phyloP scores from a whole-genome alignment of 371 early-diverging fungal species.

The Basidiobolus heterosporus region DNA sequence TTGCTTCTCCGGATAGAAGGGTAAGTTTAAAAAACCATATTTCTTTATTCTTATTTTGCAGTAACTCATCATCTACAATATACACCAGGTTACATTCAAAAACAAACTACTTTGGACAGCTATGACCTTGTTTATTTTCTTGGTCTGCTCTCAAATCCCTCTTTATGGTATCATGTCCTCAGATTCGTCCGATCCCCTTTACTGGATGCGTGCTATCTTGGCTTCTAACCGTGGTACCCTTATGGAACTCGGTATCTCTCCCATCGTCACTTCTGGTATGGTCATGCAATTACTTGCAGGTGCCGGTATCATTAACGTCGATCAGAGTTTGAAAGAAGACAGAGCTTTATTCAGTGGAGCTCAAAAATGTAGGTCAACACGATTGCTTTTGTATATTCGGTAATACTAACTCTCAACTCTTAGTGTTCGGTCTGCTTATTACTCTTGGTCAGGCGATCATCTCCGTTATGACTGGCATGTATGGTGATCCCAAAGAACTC shows the following conservation, averaged over 20 bases:
- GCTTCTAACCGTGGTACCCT: conserved; percentile 99
- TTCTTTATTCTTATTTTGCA: background rate
- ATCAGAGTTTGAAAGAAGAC: conserved; percentile 96
- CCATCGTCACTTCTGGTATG: conserved; percentile 98
- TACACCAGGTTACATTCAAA: conserved; percentile 79
- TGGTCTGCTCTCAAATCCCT: conserved; percentile 99
- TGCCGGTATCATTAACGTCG: conserved; percentile 93
- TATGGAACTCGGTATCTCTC: conserved; percentile 99
- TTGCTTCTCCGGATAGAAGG: conserved; percentile 90
- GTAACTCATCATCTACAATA: background rate
- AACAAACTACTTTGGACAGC: conserved; percentile 98
- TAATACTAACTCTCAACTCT: background rate
- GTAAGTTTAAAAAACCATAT: conserved; percentile 20
- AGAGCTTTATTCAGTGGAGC: conserved; percentile 95
- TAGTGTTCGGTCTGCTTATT: conserved; percentile 79
- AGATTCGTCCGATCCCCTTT: conserved; percentile 94
- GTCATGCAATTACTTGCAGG: conserved; percentile 97
- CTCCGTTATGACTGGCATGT: conserved; percentile 95
- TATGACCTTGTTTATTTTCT: conserved; percentile 92
- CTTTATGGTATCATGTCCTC: conserved; percentile 98
- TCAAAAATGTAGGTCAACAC: conserved; percentile 73
- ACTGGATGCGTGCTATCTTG: conserved; percentile 98
- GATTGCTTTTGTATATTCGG: conserved; percentile 5
- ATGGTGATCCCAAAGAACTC: conserved; percentile 88
- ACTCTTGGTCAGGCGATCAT: conserved; percentile 96